Base-by-base conservation (phyloP, 2,329 filamentous ascomycete species). In the Coniochaeta pulveracea region DNA sequence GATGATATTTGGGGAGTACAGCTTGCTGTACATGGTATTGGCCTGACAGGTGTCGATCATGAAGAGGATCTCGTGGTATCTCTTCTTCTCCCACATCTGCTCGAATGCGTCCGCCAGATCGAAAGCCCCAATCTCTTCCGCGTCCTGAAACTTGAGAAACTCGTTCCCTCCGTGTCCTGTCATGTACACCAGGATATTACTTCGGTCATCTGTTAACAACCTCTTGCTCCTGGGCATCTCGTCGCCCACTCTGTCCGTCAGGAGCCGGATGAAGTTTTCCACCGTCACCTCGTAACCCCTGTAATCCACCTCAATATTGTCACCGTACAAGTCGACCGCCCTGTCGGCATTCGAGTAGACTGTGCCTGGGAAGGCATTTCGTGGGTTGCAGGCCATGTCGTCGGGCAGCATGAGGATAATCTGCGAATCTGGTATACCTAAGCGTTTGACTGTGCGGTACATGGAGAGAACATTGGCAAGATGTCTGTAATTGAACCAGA, bases 31-130 rank as follows among this genome's bases (percentile, higher is more conserved):
- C 86, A 98, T 95, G 19, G 91, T 98, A 57, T 98, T 98, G 35
- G 91, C 91, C 62, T 98, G 91, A 63, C 91, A 98, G 0, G 91
- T 98, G 57, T 98, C 91, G 59, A 98, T 98, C 91, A 98, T 98
- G 66, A 98, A 98, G 37, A 98, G 74, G 46, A 98, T 78, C 59
- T 98, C 91, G 55, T 96, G 85, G 58, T 96, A 98, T 66, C 91
- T 80, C 64, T 93, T 93, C 76, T 98, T 98, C 69, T 98, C 91
- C 84, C 88, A 95, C 91, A 98, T 98, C 65, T 98, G 89, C 58
- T 93, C 86, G 55, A 98, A 96, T 0, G 91, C 91, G 57, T 98
- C 85, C 5, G 93, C 91, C 37, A 98, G 64, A 60, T 98, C 91
- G 55, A 93, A 95, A 0, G 86, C 86, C 36, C 85, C 88, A 44